Base-by-base conservation (phyloP, 2,329 filamentous ascomycete species). In the Gremmenia infestans region DNA sequence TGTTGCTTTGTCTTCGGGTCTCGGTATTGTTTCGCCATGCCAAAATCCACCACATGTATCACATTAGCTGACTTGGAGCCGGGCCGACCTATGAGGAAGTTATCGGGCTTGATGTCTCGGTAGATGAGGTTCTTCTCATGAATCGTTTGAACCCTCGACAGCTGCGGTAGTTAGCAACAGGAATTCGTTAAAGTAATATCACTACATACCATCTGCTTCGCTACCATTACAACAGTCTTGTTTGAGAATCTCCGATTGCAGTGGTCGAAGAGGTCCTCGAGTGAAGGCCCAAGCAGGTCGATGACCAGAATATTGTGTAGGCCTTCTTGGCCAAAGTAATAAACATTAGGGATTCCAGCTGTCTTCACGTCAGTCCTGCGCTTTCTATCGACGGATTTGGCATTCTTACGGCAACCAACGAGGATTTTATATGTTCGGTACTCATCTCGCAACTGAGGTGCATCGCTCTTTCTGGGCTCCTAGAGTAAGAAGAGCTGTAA, bases 41-140 rank as follows among this genome's bases (percentile, higher is more conserved):
- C 94, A 69, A 99, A 99, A 74, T 99, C 94, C 68, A 99, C 92
- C 39, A 97, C 94, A 71, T 99, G 93, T 64, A 99, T 97, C 55
- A 97, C 91, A 72, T 97, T 97, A 68, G 92, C 89, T n/a, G 89
- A 83, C 77, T 97, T 97, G 59, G 91, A 92, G 67, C 86, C 87
- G 0, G 91, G 91, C 49, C 93, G 86, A 53, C 94, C 94, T 67
- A 97, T 97, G 61, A 99, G 82, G 77, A 99, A 97, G 79, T 99
- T 99, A 78, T 99, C 94, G 55, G 94, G 94, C 75, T 99, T 99
- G 80, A 99, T 97, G 71, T 99, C 94, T 65, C 94, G 88, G 76
- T 99, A 97, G 73, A 99, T 97, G 60, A 97, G 81, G 74, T 97
- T 97, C 83, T 97, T 97, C 76, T 97, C 94, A 79, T 99, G 93